Conservation (phyloP, 2,329 filamentous ascomycete species). For the Pseudogymnoascus sp. region DNA sequence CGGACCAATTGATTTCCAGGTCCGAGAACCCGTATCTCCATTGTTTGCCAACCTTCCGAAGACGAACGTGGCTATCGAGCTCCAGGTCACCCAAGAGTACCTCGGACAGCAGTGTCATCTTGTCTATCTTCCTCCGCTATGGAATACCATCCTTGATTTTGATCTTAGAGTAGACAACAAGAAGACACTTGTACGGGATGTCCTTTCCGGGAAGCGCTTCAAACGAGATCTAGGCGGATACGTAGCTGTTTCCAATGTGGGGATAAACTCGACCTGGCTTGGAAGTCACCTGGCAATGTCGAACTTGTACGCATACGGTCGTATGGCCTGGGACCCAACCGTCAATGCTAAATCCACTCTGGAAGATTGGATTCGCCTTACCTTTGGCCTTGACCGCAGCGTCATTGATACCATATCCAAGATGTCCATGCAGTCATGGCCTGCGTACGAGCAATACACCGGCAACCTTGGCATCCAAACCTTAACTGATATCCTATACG, state of each 20-base stretch:
- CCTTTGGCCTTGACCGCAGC: constrained; percentile 48
- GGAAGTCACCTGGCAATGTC: constrained; percentile 64
- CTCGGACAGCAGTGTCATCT: constrained; percentile 63
- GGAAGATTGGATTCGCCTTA: constrained; percentile 60
- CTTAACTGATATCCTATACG: constrained; percentile 58
- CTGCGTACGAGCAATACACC: constrained; percentile 62
- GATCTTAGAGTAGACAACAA: constrained; percentile 55
- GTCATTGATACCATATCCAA: constrained; percentile 53
- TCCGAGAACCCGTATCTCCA: constrained; percentile 59
- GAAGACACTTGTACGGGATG: constrained; percentile 49
- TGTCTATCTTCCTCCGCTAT: constrained; percentile 60
- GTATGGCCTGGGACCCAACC: constrained; percentile 56
- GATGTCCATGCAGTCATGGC: constrained; percentile 64
- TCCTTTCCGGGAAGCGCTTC: constrained; percentile 54
- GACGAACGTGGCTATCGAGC: constrained; percentile 50
- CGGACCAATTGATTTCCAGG: constrained; percentile 67
- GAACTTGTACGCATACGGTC: constrained; percentile 64
- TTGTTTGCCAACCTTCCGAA: constrained; percentile 47
- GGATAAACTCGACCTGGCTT: constrained; percentile 59
- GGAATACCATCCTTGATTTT: constrained; percentile 61
- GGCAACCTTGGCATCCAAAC: constrained; percentile 66
- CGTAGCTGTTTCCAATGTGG: constrained; percentile 61
- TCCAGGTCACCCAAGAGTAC: constrained; percentile 63
- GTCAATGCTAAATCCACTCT: constrained; percentile 43
- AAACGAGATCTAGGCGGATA: constrained; percentile 51